Evolutionary conservation across 805 yeast species (phyloP).

Genomic region (Yamadazyma phyllophila): DNA sequence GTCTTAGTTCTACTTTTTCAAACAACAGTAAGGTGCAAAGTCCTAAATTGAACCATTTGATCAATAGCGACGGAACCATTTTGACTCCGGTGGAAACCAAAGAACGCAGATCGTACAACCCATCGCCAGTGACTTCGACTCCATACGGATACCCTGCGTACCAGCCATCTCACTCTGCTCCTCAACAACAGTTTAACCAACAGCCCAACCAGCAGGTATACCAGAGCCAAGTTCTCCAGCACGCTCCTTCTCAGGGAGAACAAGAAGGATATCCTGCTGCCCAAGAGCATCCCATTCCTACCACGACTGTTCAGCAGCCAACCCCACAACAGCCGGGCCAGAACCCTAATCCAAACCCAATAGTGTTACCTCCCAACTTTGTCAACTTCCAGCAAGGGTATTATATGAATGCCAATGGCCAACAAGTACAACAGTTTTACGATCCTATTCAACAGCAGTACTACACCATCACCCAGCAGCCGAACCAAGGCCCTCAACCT

Average conservation of each 20-base stretch:
- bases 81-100: constrained; percentile 38
- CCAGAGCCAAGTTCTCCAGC: not conserved
- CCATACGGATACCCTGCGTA: not conserved
- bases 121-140: constrained; percentile 2
- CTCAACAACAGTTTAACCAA: not conserved
- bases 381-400: constrained; percentile 18
- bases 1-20: constrained; percentile 40
- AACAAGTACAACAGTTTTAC: constrained; percentile 40
- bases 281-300: constrained; percentile 1
- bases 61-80: constrained; percentile 45
- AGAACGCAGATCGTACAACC: constrained; percentile 8
- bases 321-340: constrained; percentile 8
- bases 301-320: constrained; percentile 7
- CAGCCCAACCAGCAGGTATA: not conserved
- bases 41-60: constrained; percentile 39
- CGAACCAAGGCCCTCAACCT: constrained; percentile 30
- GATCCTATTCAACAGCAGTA: constrained; percentile 46
- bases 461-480: constrained; percentile 36
- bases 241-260: not conserved
- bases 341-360: constrained; percentile 12
- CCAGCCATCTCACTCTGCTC: constrained; percentile 6
- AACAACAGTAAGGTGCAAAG: constrained; percentile 24
- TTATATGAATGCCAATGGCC: constrained; percentile 22
- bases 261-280: too few species aligned
- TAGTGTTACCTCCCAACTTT: constrained; percentile 13